A percentile compares a stretch with the other conserved stretches of the same genome.
phyloP scores from a whole-genome alignment of 2,329 filamentous ascomycete genomes.

The Aureobasidium namibiae region DNA sequence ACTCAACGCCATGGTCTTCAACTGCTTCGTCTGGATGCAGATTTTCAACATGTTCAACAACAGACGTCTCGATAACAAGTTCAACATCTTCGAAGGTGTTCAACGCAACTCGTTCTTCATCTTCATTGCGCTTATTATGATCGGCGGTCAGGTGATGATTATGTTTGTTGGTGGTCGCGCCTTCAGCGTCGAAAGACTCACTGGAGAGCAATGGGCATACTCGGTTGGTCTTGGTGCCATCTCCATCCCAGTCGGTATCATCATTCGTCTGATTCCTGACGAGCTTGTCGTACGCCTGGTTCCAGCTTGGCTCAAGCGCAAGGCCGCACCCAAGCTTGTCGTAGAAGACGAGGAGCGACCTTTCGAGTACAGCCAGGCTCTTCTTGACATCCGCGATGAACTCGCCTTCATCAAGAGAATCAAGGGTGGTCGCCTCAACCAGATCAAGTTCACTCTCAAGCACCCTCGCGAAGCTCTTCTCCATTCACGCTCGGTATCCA shows the following conservation, averaged over 20 bases:
- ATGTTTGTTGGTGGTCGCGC: conserved; percentile 76
- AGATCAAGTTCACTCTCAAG: conserved; percentile 68
- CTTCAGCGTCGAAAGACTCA: conserved; percentile 65
- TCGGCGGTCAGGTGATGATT: conserved; percentile 82
- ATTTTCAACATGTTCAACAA: conserved; percentile 99
- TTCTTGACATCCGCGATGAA: conserved; percentile 71
- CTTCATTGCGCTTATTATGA: conserved; percentile 75
- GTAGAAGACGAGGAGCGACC: conserved; percentile 33
- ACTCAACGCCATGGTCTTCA: conserved; percentile 81
- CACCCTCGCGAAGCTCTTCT: conserved; percentile 66
- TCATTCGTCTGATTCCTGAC: conserved; percentile 79
- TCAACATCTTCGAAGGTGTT: conserved; percentile 92
- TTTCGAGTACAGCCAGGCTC: conserved; percentile 58
- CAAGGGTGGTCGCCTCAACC: conserved; percentile 74
- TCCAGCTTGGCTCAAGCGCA: conserved; percentile 31
- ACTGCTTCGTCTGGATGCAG: conserved; percentile 99
- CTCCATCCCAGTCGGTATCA: conserved; percentile 76
- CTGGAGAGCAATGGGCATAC: conserved; percentile 74
- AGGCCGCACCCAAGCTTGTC: conserved; percentile 33
- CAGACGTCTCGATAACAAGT: conserved; percentile 83
- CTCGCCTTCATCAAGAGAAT: conserved; percentile 71
- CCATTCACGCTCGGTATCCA: conserved; percentile 54
- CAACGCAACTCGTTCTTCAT: conserved; percentile 83
- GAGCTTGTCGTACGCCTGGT: conserved; percentile 43
- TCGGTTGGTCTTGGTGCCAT: conserved; percentile 74